These are phyloP conservation scores for Brasenia schreberi DNA, from an alignment of 164 flowering plant species.

Conservation along the genomic window DNA sequence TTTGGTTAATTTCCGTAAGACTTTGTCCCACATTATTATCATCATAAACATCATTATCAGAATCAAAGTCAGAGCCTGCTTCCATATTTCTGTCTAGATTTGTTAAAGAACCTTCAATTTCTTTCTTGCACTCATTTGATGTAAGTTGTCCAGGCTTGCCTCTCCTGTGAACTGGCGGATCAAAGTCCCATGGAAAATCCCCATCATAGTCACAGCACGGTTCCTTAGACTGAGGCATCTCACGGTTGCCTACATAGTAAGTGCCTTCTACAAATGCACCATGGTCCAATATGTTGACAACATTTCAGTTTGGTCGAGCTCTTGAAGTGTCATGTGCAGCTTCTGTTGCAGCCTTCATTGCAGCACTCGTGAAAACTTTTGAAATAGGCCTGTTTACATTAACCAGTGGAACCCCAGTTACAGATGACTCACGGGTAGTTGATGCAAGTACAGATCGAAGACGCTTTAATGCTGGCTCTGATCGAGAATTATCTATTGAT, in stretches of 20 bases:
- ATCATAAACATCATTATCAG: conserved; percentile 54
- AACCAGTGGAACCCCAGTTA: conserved; percentile 28
- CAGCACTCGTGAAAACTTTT: conserved; percentile 46
- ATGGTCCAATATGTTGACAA: conserved; percentile 72
- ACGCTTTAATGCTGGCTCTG: conserved; percentile 50
- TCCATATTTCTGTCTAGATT: conserved; percentile 25
- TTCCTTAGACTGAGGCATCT: background rate
- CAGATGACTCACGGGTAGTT: conserved; percentile 23
- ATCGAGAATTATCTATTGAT: conserved; percentile 19
- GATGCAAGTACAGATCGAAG: conserved; percentile 81
- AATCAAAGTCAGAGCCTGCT: conserved; percentile 31
- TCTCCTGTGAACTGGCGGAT: conserved; percentile 6
- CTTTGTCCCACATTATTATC: conserved; percentile 15
- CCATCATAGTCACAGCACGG: conserved; percentile 11
- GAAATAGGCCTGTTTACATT: conserved; percentile 29
- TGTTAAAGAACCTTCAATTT: conserved; percentile 16
- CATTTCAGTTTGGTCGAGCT: conserved; percentile 40
- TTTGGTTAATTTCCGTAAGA: conserved; percentile 20
- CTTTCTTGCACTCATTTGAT: conserved; percentile 18
- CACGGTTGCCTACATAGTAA: background rate
- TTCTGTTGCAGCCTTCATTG: conserved; percentile 77
- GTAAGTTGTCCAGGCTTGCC: conserved; percentile 10
- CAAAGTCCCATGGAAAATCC: conserved; percentile 17
- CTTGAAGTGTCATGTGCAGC: conserved; percentile 73
- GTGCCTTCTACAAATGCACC: conserved; percentile 2